phyloP scores from a whole-genome alignment of 2,329 filamentous ascomycete genomes.

The Zymoseptoria ardabiliae region DNA sequence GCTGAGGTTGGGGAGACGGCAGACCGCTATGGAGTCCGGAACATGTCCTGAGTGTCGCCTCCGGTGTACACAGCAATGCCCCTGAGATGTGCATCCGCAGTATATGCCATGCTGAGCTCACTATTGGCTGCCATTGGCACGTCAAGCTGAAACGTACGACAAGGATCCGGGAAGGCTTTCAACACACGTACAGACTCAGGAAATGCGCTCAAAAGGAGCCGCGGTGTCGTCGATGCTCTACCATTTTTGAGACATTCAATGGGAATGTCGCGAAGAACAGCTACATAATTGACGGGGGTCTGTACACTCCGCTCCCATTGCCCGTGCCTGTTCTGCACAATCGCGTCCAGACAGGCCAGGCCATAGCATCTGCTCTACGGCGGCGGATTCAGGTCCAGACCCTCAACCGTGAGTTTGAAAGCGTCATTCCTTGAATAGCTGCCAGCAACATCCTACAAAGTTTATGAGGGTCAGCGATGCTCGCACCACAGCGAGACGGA shows the following conservation, averaged over 20 bases:
- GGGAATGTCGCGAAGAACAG: not conserved
- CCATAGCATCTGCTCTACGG: constrained; percentile 29
- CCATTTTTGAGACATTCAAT: not conserved
- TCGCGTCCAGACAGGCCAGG: not conserved
- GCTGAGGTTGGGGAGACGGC: not conserved
- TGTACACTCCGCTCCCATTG: too few relatives aligned
- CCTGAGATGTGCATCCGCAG: not conserved
- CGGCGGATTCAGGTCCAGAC: constrained; percentile 53
- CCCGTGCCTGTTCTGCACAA: not conserved
- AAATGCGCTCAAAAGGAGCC: too few relatives aligned
- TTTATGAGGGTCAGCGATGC: too few relatives aligned
- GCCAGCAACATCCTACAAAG: constrained; percentile 59
- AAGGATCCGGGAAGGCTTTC: not conserved
- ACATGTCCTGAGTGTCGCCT: not conserved
- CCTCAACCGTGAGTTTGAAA: constrained; percentile 53
- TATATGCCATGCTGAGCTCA: not conserved
- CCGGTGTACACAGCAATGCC: not conserved
- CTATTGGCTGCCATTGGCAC: not conserved
- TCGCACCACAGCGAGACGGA: too few relatives aligned
- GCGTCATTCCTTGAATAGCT: constrained; percentile 72
- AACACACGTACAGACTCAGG: not conserved
- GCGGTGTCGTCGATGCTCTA: not conserved
- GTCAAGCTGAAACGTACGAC: not conserved
- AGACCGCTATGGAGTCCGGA: not conserved
- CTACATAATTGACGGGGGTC: too few relatives aligned